A percentile compares a stretch with the other conserved stretches of the same genome.
phyloP scores from a whole-genome alignment of 768 basidiomycete species.

The Dendrothele bispora region DNA sequence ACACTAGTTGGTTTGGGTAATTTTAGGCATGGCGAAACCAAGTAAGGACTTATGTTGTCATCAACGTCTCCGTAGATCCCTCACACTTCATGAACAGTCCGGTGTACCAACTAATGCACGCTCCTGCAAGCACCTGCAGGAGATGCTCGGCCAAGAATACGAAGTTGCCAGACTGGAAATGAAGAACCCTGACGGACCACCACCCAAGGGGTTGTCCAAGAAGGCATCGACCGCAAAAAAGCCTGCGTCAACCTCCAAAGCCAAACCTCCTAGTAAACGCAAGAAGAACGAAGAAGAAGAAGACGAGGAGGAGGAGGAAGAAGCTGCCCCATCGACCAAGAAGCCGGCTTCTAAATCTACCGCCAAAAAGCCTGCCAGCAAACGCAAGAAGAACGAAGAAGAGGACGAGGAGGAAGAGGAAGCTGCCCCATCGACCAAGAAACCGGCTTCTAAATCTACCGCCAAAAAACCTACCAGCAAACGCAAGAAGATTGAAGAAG shows the following conservation, averaged over 20 bases:
- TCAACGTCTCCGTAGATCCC: neutral
- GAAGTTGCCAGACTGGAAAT: constrained; percentile 42
- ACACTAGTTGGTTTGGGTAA: too few species aligned
- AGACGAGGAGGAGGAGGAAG: neutral
- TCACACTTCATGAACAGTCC: constrained; percentile 13
- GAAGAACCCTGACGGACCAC: constrained; percentile 38
- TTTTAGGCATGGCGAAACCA: constrained; percentile 34
- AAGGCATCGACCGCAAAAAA: neutral
- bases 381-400: neutral
- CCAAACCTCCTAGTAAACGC: neutral
- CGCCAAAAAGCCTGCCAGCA: too few species aligned
- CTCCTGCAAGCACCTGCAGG: constrained; percentile 49
- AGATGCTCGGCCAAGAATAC: constrained; percentile 45
- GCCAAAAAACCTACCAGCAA: neutral
- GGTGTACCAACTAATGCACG: constrained; percentile 44
- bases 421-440: neutral
- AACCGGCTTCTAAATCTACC: neutral
- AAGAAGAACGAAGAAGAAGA: neutral
- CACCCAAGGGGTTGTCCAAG: constrained; percentile 9
- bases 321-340: too few species aligned
- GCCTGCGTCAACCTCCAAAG: neutral
- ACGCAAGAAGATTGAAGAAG: neutral
- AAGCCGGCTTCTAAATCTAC: neutral
- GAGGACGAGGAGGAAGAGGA: neutral
- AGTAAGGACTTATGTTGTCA: constrained; percentile 9